phyloP scores from a whole-genome alignment of 2,329 filamentous ascomycete genomes.

The Cercospora sp. region DNA sequence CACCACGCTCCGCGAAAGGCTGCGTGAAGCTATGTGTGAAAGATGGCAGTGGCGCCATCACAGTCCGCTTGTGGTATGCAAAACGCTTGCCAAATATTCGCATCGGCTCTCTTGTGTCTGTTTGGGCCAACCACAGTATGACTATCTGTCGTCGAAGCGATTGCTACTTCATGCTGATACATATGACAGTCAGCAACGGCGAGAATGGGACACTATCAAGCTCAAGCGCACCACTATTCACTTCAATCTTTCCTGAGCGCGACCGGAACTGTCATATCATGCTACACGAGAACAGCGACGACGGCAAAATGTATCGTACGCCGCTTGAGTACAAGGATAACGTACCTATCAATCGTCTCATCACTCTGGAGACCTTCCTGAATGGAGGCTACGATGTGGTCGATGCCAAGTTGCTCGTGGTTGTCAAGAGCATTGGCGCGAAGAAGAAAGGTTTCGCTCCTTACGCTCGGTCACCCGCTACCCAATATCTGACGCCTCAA shows the following conservation, averaged over 20 bases:
- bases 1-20: conserved; percentile 50
- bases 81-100: conserved; percentile 45
- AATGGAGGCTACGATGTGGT: conserved; percentile 56
- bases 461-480: no score
- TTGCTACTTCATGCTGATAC: conserved; percentile 5
- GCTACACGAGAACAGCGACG: conserved; percentile 53
- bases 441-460: conserved; percentile 48
- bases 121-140: conserved; percentile 57
- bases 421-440: conserved; percentile 59
- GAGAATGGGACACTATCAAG: conserved; percentile 46
- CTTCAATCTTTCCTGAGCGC: conserved; percentile 60
- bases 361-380: conserved; percentile 59
- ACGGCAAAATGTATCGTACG: conserved; percentile 46
- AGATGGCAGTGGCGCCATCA: conserved; percentile 57
- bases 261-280: conserved; percentile 57
- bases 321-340: conserved; percentile 49
- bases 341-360: conserved; percentile 49
- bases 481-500: conserved; percentile 8
- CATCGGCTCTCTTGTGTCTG: conserved; percentile 56
- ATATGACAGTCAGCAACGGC: conserved; percentile 46
- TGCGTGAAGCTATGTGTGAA: conserved; percentile 58
- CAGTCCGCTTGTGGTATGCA: conserved; percentile 55
- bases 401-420: conserved; percentile 56
- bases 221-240: conserved; percentile 52
- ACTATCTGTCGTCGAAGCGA: background rate